phyloP scores from a whole-genome alignment of 2,329 filamentous ascomycete species.

The Phoma herbarum region DNA sequence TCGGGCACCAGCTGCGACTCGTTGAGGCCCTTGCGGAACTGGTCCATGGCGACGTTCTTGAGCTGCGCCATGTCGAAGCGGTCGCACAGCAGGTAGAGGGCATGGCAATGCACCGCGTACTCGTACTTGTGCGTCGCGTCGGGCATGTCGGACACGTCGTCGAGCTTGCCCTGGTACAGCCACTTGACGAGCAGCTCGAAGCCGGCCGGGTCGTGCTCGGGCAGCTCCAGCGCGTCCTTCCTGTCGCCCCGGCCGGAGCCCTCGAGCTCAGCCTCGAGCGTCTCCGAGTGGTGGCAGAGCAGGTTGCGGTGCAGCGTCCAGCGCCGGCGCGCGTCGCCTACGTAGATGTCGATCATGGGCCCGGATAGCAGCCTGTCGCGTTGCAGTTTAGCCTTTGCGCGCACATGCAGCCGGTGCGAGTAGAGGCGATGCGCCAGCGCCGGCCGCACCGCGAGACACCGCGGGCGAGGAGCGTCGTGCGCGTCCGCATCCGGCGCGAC shows the following conservation, averaged over 20 bases:
- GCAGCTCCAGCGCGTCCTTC: conserved; percentile 56
- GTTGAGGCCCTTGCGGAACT: conserved; percentile 61
- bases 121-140: conserved; percentile 61
- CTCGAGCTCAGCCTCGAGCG: conserved; percentile 52
- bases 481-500: conserved; percentile 27
- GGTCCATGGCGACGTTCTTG: conserved; percentile 64
- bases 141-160: conserved; percentile 57
- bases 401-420: conserved; percentile 51
- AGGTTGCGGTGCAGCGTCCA: conserved; percentile 64
- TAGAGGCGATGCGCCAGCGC: conserved; percentile 48
- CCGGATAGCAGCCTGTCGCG: conserved; percentile 63
- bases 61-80: conserved; percentile 60
- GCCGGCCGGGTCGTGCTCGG: conserved; percentile 60
- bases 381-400: conserved; percentile 56
- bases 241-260: conserved; percentile 48
- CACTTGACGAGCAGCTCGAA: conserved; percentile 65
- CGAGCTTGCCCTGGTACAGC: conserved; percentile 64
- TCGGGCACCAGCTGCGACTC: conserved; percentile 62
- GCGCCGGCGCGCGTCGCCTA: conserved; percentile 57
- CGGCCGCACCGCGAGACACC: conserved; percentile 42
- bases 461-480: conserved; percentile 22
- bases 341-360: conserved; percentile 61
- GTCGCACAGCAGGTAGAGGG: conserved; percentile 62
- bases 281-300: conserved; percentile 62
- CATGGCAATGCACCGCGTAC: conserved; percentile 63